Conservation (phyloP, 2,329 filamentous ascomycete species). For the Pyrenochaeta sp. region DNA sequence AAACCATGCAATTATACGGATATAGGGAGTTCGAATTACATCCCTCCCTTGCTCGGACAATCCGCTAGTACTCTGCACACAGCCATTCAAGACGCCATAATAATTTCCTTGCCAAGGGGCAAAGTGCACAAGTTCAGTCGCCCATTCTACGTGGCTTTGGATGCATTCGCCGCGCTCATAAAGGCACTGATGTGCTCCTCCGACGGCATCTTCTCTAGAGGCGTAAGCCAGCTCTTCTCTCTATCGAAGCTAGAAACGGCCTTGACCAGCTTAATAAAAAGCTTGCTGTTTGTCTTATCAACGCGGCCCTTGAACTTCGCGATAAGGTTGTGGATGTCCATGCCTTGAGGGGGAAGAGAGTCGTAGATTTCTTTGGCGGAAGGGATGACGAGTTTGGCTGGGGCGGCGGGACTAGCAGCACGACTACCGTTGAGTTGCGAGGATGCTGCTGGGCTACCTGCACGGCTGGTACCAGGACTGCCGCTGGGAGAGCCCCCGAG, state of each 20-base stretch:
- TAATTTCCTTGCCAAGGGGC: too few relatives aligned
- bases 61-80: too few relatives aligned
- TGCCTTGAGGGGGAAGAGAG: constrained; percentile 55
- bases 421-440: constrained; percentile 38
- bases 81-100: too few relatives aligned
- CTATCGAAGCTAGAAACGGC: constrained; percentile 44
- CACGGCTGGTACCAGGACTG: constrained; percentile 69
- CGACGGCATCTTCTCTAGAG: constrained; percentile 40
- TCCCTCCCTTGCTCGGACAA: too few relatives aligned
- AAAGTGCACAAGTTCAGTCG: not conserved
- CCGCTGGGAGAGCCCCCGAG: constrained; percentile 64
- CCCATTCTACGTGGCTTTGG: constrained; percentile 15
- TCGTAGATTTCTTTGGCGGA: constrained; percentile 56
- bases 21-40: too few relatives aligned
- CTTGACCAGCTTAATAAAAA: constrained; percentile 58
- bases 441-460: constrained; percentile 51
- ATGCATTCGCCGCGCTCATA: constrained; percentile 21
- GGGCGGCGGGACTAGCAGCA: constrained; percentile 37
- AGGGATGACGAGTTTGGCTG: constrained; percentile 43
- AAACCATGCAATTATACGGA: too few relatives aligned
- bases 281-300: constrained; percentile 42
- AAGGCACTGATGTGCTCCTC: constrained; percentile 36
- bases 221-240: constrained; percentile 37
- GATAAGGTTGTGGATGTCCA: constrained; percentile 53
- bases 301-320: constrained; percentile 53